Conservation (phyloP, 345 rosid species). For the Pugionium dolabratum region DNA sequence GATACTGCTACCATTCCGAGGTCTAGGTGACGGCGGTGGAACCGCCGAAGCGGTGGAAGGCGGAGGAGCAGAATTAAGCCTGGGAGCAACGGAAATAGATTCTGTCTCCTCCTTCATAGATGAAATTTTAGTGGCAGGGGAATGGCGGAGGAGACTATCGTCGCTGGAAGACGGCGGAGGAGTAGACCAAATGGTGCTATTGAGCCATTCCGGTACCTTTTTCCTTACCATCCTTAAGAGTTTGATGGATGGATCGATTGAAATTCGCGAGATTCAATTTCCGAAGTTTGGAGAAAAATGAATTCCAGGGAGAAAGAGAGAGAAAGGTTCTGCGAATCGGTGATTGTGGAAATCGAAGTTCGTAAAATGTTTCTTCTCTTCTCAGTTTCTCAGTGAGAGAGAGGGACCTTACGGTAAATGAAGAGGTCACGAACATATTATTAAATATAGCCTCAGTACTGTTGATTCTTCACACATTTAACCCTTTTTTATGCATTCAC, state of each 20-base stretch:
- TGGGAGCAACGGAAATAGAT: constrained; percentile 46
- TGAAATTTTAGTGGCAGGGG: constrained; percentile 33
- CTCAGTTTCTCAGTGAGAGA: not conserved
- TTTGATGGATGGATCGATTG: constrained; percentile 27
- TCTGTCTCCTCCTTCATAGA: constrained; percentile 46
- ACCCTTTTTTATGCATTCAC: not conserved
- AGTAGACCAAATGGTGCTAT: constrained; percentile 88
- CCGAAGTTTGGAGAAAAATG: constrained; percentile 3
- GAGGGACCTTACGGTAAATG: constrained; percentile 13
- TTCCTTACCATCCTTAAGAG: constrained; percentile 68
- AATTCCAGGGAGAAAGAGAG: constrained; percentile 9
- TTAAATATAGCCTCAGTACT: constrained; percentile 3
- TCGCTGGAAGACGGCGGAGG: constrained; percentile 42
- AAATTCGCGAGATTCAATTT: constrained; percentile 8
- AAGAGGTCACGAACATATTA: constrained; percentile 8
- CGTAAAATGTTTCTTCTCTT: constrained; percentile 1
- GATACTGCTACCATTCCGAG: constrained; percentile 31
- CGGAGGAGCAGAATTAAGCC: constrained; percentile 45
- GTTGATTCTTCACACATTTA: constrained; percentile 3
- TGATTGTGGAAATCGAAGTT: constrained; percentile 27
- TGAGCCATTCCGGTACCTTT: constrained; percentile 96
- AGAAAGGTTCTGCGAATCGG: constrained; percentile 34
- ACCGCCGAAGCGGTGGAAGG: constrained; percentile 39
- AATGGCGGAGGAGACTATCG: constrained; percentile 43
- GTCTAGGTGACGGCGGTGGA: constrained; percentile 48